Base-by-base conservation (phyloP, 2,329 filamentous ascomycete genomes). In the Monosporascus sp. region DNA sequence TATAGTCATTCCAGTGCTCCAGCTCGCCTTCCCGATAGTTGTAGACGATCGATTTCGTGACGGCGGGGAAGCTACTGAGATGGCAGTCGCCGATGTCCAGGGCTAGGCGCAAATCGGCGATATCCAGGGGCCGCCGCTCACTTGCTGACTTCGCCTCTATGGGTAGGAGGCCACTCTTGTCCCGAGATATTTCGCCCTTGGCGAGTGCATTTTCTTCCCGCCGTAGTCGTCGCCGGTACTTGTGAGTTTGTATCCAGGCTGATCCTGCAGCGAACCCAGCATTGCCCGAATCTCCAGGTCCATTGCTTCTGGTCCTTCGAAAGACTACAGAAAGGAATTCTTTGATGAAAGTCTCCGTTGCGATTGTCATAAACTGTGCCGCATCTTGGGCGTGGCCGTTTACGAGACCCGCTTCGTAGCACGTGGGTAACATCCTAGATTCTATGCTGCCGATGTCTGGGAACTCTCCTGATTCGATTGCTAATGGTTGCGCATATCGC, bases 141-240 rank as follows among this genome's bases (percentile, higher is more conserved):
- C 82, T 82, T 17, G 88, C 86, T 51, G 87, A 86, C 66, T 88
- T 91, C 3, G 88, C 83, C 70, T 97, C 91, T 37, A 91, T 75
- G 0, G 92, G 93, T 6, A 97, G 73, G 27, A 96, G 72, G 1
- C 91, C 91, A 48, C 82, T 86, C 55, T 88, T 86, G 54, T 91
- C 89, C 60, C 89, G 80, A 19, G 81, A 76, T 1, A 95, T 69
- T 61, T 92, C 88, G 5, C 91, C 91, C n/a, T 84, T 78, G 41
- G 84, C 79, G 26, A 82, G 85, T 0, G 84, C 81, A 44, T 87
- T 80, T 66, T 96, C 91, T 68, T 97, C 92, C 47, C 78, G 77
- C 52, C 84, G 82, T 11, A 96, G 77, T 66, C 90, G 88, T 54
- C 81, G 79, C 58, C 84, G 84, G 70, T 93, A 97, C 54, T 84